A percentile compares a stretch with the other conserved stretches of the same genome.
Conservation (phyloP, 1,284 basidiomycete species). For the Apiotrichum sp. region DNA sequence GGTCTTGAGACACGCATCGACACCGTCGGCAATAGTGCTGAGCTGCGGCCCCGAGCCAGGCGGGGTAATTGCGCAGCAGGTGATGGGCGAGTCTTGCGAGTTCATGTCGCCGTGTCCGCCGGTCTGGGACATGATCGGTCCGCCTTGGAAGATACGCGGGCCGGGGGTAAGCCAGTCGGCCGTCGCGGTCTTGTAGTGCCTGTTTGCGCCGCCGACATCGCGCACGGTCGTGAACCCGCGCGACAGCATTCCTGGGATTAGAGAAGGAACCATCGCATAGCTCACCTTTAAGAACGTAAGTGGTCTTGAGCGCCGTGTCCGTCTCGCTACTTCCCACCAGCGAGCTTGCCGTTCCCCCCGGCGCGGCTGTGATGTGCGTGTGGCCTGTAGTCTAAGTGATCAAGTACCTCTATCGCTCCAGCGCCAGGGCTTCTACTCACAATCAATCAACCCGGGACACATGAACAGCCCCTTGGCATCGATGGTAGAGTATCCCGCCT, state of each 20-base stretch:
- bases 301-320: constrained; percentile 44
- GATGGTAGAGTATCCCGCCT: constrained; percentile 26
- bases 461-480: constrained; percentile 47
- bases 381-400: constrained; percentile 41
- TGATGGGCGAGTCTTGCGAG: constrained; percentile 1
- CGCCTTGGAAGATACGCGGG: constrained; percentile 14
- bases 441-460: constrained; percentile 45
- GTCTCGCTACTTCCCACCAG: constrained; percentile 28
- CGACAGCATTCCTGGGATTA: constrained; percentile 42
- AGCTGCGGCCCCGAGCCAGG: neutral
- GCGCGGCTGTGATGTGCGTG: constrained; percentile 51
- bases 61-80: neutral
- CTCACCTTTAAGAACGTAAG: constrained; percentile 42
- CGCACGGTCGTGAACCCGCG: constrained; percentile 54
- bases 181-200: constrained; percentile 15
- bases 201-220: constrained; percentile 33
- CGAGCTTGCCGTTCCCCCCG: constrained; percentile 27
- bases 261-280: neutral
- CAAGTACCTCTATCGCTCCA: neutral
- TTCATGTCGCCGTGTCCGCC: constrained; percentile 17
- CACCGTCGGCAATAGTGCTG: constrained; percentile 10
- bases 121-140: constrained; percentile 11
- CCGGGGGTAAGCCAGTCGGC: constrained; percentile 21
- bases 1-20: constrained; percentile 1
- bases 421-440: constrained; percentile 9